Conservation (phyloP, 1,284 basidiomycete species). For the Irpex sp. region DNA sequence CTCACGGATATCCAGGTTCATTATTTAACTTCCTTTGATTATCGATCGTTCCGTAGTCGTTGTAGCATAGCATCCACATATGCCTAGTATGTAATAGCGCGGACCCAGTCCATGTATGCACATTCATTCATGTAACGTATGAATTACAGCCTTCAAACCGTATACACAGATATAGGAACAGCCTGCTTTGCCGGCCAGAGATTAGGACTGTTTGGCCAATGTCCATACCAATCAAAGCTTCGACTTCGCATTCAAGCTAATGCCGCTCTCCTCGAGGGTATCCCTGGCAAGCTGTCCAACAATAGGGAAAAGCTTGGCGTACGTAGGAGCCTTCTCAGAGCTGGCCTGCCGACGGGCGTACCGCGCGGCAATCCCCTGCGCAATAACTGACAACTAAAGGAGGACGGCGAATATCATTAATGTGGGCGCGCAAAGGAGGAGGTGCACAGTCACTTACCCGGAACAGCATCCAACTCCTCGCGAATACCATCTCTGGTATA, state of each 20-base stretch:
- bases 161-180: too few species aligned
- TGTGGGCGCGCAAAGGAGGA: background rate
- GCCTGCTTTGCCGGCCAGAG: too few species aligned
- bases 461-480: conserved; percentile 85
- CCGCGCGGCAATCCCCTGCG: conserved; percentile 91
- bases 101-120: too few species aligned
- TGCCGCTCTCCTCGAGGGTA: conserved; percentile 48
- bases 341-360: conserved; percentile 82
- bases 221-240: conserved; percentile 5
- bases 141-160: too few species aligned
- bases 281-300: conserved; percentile 59
- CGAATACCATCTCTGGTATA: conserved; percentile 70
- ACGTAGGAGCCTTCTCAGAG: conserved; percentile 65
- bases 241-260: background rate
- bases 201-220: background rate
- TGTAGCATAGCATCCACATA: too few species aligned
- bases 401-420: background rate
- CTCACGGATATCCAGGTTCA: too few species aligned
- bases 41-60: too few species aligned
- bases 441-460: conserved; percentile 45
- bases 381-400: conserved; percentile 68
- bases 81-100: too few species aligned
- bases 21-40: too few species aligned
- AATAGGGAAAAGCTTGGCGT: conserved; percentile 54
- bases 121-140: too few species aligned